Conservation (phyloP, 1,284 basidiomycete genomes). For the Trichosporon ovoides region DNA sequence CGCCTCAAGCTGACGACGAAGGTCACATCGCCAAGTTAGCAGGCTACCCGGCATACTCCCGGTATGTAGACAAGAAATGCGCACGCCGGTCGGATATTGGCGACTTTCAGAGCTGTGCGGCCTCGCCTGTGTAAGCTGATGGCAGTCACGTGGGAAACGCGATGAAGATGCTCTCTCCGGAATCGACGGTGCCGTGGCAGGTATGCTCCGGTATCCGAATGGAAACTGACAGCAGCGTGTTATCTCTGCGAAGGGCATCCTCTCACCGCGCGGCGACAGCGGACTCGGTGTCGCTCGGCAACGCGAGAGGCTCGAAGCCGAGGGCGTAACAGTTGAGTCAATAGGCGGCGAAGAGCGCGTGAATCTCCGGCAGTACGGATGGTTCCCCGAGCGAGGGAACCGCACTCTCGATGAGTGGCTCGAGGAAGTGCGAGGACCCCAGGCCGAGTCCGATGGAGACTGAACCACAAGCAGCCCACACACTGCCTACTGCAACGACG, state of each 20-base stretch:
- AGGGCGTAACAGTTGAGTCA: slow-evolving; percentile 62
- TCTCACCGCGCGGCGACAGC: slow-evolving; percentile 74
- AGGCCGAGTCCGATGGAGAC: not conserved
- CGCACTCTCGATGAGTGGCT: slow-evolving; percentile 18
- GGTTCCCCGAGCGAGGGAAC: slow-evolving; percentile 55
- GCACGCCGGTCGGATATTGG: too few relatives aligned
- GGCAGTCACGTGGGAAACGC: slow-evolving; percentile 64
- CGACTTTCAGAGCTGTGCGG: too few relatives aligned
- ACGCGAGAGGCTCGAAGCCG: slow-evolving; percentile 60
- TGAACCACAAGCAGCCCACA: not conserved
- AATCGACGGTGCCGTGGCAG: slow-evolving; percentile 49
- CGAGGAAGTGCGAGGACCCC: slow-evolving; percentile 1
- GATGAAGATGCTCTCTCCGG: slow-evolving; percentile 32
- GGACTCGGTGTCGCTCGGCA: slow-evolving; percentile 64
- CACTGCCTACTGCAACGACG: not conserved
- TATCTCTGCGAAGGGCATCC: slow-evolving; percentile 48
- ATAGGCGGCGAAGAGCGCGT: slow-evolving; percentile 53
- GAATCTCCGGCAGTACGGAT: slow-evolving; percentile 55
- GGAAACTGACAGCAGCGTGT: slow-evolving; percentile 32
- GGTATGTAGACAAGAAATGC: too few relatives aligned
- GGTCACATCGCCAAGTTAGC: slow-evolving; percentile 77
- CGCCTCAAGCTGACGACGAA: slow-evolving; percentile 17
- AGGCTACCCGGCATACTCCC: slow-evolving; percentile 72
- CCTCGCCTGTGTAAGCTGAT: slow-evolving; percentile 1
- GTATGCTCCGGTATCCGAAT: slow-evolving; percentile 49